Base-by-base conservation (phyloP, 495 filamentous ascomycete species). In the Trichoderma asperelloides region DNA sequence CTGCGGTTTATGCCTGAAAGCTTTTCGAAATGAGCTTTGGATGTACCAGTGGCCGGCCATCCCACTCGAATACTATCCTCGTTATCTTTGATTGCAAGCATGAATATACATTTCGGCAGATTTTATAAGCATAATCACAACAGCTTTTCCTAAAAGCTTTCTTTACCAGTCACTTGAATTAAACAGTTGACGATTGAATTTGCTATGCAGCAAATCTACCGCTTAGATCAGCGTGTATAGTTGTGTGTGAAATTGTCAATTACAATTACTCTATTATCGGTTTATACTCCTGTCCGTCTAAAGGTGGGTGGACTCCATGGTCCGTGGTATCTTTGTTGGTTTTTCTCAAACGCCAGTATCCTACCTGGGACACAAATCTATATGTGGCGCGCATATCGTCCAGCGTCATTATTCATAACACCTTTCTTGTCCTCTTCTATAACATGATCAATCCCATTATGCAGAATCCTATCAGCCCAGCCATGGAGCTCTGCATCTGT, bases 391-490 rank as follows among this genome's bases (percentile, higher is more conserved):
- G 16, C 55, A 60, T 16, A 30, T 60, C 55, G 55, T 60, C 62
- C 62, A 64, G 62, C 62, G 33, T 23, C 40, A 64, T 64, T 41
- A 64, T 43, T 64, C 39, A 65, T 65, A 65, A 60, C 27, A 6
- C 16, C 47, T 21, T 49, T 47, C 16, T 30, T 12, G 25, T 11
- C 33, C 27, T 16, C 62, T 15, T 39, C 45, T 45, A 68, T 39
- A 68, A 18, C 40, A 68, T 27, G 40, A 60, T 49, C 30, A 68
- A 49, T 2, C 57, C 67, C 49, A 68, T 47, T 11, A 57, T 43
- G 41, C 49, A 25, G 67, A 68, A 68, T 9, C 67, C 67, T 27
- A 68, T 37, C 15, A 68, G 28, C 6, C 67, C 67, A 57, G 63
- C 51, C 30, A 68, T 62, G 15, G 67, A 68, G 30, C 33, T 39